A percentile compares a stretch with the other conserved stretches of the same genome.
phyloP scores from a whole-genome alignment of 306 rosid species.

The Fagus sylvatica region DNA sequence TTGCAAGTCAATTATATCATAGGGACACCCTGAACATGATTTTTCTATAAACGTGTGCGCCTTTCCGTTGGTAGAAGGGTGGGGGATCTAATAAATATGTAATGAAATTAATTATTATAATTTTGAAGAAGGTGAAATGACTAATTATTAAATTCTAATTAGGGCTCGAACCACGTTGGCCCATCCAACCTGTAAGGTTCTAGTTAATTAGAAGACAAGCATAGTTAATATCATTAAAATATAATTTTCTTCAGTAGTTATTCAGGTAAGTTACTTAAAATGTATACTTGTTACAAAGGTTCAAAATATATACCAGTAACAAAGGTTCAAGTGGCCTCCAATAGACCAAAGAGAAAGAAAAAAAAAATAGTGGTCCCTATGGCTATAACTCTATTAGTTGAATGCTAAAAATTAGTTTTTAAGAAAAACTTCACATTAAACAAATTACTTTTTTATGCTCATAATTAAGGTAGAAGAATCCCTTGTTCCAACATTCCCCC shows the following conservation, averaged over 20 bases:
- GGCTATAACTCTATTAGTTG: background rate
- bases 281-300: no score
- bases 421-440: background rate
- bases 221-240: background rate
- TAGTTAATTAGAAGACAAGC: background rate
- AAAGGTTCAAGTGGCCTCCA: background rate
- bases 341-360: no score
- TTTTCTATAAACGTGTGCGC: conserved; percentile 20
- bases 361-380: background rate
- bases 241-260: background rate
- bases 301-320: no score
- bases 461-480: background rate
- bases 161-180: background rate
- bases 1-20: background rate
- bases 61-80: no score
- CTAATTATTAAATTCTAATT: background rate
- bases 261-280: no score
- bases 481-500: background rate
- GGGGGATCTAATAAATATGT: no score
- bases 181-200: background rate
- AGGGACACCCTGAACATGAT: conserved; percentile 6
- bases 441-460: background rate
- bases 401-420: background rate
- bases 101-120: background rate
- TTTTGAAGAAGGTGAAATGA: background rate